Conservation (phyloP, 2,329 filamentous ascomycete species). For the Diaporthe eres region DNA sequence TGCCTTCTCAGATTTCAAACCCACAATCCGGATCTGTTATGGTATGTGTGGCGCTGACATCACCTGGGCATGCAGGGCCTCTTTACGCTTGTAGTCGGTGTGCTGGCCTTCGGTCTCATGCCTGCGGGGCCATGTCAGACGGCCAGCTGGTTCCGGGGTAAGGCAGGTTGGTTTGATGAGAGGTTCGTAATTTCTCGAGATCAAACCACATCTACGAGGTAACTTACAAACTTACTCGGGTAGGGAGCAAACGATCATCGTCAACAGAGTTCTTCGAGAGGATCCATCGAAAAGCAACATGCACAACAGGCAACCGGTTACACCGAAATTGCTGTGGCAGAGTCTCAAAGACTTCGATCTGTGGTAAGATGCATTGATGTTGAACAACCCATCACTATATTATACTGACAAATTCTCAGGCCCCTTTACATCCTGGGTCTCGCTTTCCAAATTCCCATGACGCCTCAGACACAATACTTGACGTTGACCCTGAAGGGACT, state of each 20-base stretch:
- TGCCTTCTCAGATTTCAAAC: background rate
- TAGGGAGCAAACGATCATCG: constrained; percentile 71
- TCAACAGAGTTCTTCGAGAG: constrained; percentile 71
- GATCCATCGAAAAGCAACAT: constrained; percentile 72
- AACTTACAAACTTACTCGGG: background rate
- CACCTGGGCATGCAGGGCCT: constrained; percentile 49
- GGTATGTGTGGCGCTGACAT: constrained; percentile 25
- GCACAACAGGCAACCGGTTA: constrained; percentile 72
- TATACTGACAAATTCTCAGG: constrained; percentile 45
- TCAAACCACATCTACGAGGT: background rate
- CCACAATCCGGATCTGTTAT: background rate
- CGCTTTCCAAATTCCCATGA: constrained; percentile 66
- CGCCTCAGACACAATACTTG: constrained; percentile 66
- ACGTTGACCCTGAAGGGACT: constrained; percentile 70
- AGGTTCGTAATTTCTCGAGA: constrained; percentile 46
- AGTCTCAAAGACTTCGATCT: constrained; percentile 65
- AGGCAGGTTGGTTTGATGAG: constrained; percentile 72
- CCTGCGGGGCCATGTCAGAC: constrained; percentile 67
- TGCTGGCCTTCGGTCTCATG: constrained; percentile 69
- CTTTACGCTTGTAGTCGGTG: constrained; percentile 62
- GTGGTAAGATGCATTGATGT: constrained; percentile 45
- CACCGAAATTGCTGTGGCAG: constrained; percentile 63
- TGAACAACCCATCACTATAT: no score
- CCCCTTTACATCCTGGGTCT: constrained; percentile 69
- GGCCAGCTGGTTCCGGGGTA: constrained; percentile 66